Conservation (phyloP, 352 stramenopile species). For the Phytophthora nicotianae region DNA sequence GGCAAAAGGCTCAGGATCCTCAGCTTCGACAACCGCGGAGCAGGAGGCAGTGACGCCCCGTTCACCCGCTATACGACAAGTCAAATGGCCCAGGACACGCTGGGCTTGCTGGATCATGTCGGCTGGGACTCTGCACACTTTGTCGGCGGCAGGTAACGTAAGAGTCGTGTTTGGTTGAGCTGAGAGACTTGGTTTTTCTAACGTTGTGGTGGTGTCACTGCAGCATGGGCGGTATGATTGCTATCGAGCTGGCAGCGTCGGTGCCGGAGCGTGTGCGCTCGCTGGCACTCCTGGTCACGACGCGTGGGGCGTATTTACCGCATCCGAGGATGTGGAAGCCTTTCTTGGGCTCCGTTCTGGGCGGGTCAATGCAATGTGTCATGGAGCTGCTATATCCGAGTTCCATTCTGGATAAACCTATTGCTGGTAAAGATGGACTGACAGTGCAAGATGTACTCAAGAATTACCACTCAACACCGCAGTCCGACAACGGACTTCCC, state of each 20-base stretch:
- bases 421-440: slow-evolving; percentile 31
- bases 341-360: slow-evolving; percentile 31
- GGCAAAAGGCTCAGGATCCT: slow-evolving; percentile 38
- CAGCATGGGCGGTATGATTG: slow-evolving; percentile 59
- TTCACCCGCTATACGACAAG: slow-evolving; percentile 50
- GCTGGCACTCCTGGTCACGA: slow-evolving; percentile 44
- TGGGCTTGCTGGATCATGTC: slow-evolving; percentile 46
- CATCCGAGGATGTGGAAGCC: slow-evolving; percentile 37
- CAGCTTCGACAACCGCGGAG: slow-evolving; percentile 57
- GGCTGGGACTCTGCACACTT: slow-evolving; percentile 49
- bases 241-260: slow-evolving; percentile 39
- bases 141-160: slow-evolving; percentile 35
- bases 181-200: neutral
- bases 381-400: slow-evolving; percentile 40
- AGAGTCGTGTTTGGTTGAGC: neutral
- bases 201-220: slow-evolving; percentile 7
- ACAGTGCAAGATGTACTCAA: slow-evolving; percentile 40
- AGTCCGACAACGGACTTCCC: slow-evolving; percentile 24
- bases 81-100: slow-evolving; percentile 53
- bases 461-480: slow-evolving; percentile 41
- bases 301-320: slow-evolving; percentile 31
- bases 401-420: slow-evolving; percentile 28
- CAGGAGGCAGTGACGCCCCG: slow-evolving; percentile 44
- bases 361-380: slow-evolving; percentile 31
- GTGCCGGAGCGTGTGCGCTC: slow-evolving; percentile 39